Conservation (phyloP, 2,329 filamentous ascomycete species). For the Sclerotinia trifoliorum region DNA sequence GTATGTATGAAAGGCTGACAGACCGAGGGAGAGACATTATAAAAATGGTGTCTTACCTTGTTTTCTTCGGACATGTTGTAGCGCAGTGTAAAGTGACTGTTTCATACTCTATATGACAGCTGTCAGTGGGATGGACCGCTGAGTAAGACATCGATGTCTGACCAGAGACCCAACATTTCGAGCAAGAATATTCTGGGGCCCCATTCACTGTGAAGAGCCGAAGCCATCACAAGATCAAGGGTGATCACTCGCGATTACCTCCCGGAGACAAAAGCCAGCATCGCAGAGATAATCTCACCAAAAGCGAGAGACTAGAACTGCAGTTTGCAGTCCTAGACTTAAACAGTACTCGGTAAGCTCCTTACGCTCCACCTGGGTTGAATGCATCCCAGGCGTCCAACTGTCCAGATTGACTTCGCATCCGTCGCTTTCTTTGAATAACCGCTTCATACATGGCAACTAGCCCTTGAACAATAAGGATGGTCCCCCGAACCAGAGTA, state of each 20-base stretch:
- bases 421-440: background rate
- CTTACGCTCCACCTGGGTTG: conserved; percentile 3
- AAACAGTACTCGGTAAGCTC: conserved; percentile 14
- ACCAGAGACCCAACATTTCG: background rate
- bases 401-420: background rate
- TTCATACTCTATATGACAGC: conserved; percentile 5
- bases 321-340: too few relatives aligned
- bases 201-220: too few relatives aligned
- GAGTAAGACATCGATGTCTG: conserved; percentile 4
- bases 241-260: too few relatives aligned
- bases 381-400: conserved; percentile 1
- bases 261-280: too few relatives aligned
- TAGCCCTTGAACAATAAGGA: background rate
- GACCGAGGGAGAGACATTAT: too few relatives aligned
- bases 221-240: too few relatives aligned
- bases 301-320: too few relatives aligned
- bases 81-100: too few relatives aligned
- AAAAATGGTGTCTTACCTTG: too few relatives aligned
- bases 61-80: too few relatives aligned
- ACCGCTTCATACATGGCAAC: background rate
- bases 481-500: background rate
- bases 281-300: too few relatives aligned
- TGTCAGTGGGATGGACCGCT: background rate
- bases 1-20: too few relatives aligned
- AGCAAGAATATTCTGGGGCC: background rate